Evolutionary conservation across 2,329 filamentous ascomycete species (phyloP).

Genomic region (Catunica adiposa): DNA sequence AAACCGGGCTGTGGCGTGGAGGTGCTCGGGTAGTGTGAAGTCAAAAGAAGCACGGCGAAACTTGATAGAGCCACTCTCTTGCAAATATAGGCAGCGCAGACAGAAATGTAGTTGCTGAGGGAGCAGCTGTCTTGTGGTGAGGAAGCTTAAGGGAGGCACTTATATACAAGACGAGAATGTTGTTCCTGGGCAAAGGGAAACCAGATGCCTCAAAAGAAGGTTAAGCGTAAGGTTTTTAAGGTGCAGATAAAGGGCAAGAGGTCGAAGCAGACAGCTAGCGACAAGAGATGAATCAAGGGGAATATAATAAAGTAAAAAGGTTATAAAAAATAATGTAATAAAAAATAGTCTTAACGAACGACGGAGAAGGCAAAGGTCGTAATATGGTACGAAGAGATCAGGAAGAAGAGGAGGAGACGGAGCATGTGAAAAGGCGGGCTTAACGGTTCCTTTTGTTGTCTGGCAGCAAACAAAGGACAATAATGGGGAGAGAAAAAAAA

Average conservation of each 20-base stretch:
- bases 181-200: neutral
- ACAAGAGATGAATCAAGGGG: conserved; percentile 2
- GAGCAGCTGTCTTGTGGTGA: neutral
- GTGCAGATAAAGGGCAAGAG: neutral
- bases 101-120: neutral
- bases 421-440: neutral
- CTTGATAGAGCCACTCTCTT: neutral
- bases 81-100: neutral
- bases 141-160: neutral
- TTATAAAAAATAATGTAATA: neutral
- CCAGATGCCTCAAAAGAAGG: neutral
- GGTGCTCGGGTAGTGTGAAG: neutral
- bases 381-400: neutral
- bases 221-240: neutral
- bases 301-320: neutral
- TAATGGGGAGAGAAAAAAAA: neutral
- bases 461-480: neutral
- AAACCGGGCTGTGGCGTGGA: neutral
- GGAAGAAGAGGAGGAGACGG: too few relatives aligned
- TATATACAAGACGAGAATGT: conserved; percentile 5
- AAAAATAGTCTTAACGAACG: conserved; percentile 6
- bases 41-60: neutral
- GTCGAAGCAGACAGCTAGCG: neutral
- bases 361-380: neutral
- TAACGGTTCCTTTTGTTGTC: neutral